phyloP scores from a whole-genome alignment of 163 green algal genomes.

The Chlorella variabilis region DNA sequence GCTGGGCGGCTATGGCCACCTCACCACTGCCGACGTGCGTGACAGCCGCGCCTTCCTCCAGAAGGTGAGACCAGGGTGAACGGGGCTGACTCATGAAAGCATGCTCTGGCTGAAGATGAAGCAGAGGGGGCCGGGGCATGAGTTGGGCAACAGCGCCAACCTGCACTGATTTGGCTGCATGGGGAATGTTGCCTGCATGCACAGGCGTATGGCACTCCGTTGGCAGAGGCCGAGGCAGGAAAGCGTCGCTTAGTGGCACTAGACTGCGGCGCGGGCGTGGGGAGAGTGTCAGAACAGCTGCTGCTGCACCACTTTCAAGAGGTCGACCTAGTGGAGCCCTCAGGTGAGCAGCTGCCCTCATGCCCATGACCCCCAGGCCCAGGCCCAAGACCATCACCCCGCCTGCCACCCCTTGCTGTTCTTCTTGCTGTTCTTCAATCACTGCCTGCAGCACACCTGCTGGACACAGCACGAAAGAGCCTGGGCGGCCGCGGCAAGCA shows the following conservation, averaged over 20 bases:
- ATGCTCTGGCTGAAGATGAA: no score
- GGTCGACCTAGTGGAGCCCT: conserved; percentile 92
- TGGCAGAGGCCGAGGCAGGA: conserved; percentile 58
- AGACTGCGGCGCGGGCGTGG: conserved; percentile 91
- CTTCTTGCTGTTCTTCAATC: no score
- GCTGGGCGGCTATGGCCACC: conserved; percentile 83
- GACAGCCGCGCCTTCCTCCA: conserved; percentile 79
- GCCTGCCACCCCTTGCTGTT: no score
- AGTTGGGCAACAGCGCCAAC: no score
- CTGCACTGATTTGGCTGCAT: no score
- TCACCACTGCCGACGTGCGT: conserved; percentile 75
- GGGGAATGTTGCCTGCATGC: no score
- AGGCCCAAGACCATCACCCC: no score
- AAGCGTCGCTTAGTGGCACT: conserved; percentile 58
- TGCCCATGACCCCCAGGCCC: no score
- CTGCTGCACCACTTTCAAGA: conserved; percentile 82
- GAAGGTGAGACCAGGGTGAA: conserved; percentile 50
- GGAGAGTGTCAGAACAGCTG: conserved; percentile 82
- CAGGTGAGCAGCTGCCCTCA: background rate
- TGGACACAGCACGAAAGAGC: conserved; percentile 59
- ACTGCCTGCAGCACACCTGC: conserved; percentile 67
- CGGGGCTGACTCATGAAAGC: no score
- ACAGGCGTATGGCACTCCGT: conserved; percentile 58
- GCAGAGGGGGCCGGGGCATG: no score
- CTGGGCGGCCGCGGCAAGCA: conserved; percentile 1